Base-by-base conservation (phyloP, 495 filamentous ascomycete genomes). In the Podospora bellae-mahoneyi region DNA sequence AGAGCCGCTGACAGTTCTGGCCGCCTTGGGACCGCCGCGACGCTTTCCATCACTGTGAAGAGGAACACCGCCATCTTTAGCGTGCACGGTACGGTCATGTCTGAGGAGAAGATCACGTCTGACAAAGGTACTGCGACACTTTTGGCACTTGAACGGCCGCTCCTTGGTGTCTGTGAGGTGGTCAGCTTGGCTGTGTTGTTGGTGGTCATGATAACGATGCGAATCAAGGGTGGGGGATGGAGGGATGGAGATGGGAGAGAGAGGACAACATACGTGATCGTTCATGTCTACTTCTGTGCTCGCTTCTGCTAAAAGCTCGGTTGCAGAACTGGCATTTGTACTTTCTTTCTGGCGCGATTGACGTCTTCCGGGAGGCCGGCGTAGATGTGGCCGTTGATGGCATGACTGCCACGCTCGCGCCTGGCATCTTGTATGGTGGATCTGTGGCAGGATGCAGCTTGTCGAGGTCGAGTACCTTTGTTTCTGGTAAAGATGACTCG, bases 301-400 rank as follows among this genome's bases (percentile, higher is more conserved):
- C 96, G 77, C 93, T 97, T 77, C 96, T 86, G 82, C 92, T 97
- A 78, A 99, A 99, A 64, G 95, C 95, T 76, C 95, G 88, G 79
- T 91, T 92, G 84, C 95, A 99, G 81, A 97, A 99, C 85, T 96
- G 92, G 82, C 95, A 99, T 81, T 98, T 97, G 87, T 99, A 99
- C 80, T 97, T 97, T 84, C 94, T 92, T 83, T 97, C 94, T 57
- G 94, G 75, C 32, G 86, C 86, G 72, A 86, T 77, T 54, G 86
- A 81, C 66, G 86, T 77, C 77, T 88, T 89, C 72, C 87, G 79
- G 74, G 82, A 83, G 44, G 85, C 84, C 68, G 90, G 84, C 68
- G 86, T 82, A 74, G 88, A 87, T 76, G 86, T 75, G 68, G 85
- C 80, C 71, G 86, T 76, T 59, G 85, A 78, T 63, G 85, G 80